phyloP scores from a whole-genome alignment of 129 eudicot genomes.

The Erigeron canadensis region DNA sequence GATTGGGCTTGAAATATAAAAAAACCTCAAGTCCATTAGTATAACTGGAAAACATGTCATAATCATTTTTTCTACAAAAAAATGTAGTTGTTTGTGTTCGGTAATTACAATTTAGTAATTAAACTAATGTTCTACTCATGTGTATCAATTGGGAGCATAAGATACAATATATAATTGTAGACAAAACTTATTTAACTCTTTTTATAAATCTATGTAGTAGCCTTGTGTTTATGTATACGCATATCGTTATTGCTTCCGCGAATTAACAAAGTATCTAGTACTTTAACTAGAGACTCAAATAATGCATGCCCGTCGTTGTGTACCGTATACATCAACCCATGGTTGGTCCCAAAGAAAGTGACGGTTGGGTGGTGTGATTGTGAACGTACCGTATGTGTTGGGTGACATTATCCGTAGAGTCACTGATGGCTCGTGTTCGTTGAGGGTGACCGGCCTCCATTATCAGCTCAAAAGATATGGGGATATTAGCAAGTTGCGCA shows the following conservation, averaged over 20 bases:
- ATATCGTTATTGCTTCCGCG: background rate
- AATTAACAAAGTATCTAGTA: background rate
- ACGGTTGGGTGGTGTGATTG: slow-evolving; percentile 2
- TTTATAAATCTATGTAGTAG: background rate
- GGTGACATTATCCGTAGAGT: slow-evolving; percentile 5
- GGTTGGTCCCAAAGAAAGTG: slow-evolving; percentile 3
- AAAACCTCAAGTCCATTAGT: too few relatives aligned
- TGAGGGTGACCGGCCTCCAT: slow-evolving; percentile 22
- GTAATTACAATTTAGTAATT: too few relatives aligned
- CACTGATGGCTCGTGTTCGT: slow-evolving; percentile 3
- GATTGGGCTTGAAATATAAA: too few relatives aligned
- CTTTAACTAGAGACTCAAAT: background rate
- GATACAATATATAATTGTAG: too few relatives aligned
- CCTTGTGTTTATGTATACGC: background rate
- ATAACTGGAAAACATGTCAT: too few relatives aligned
- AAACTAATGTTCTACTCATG: too few relatives aligned
- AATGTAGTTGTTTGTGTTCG: too few relatives aligned
- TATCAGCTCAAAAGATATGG: slow-evolving; percentile 13
- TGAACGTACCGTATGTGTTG: too few relatives aligned
- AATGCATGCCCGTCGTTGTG: background rate
- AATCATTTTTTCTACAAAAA: too few relatives aligned
- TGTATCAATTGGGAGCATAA: too few relatives aligned
- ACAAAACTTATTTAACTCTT: background rate
- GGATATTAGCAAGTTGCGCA: slow-evolving; percentile 33
- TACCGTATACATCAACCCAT: slow-evolving; percentile 1